Conservation (phyloP, 2,329 filamentous ascomycete genomes). For the Aspergillus tamarii region DNA sequence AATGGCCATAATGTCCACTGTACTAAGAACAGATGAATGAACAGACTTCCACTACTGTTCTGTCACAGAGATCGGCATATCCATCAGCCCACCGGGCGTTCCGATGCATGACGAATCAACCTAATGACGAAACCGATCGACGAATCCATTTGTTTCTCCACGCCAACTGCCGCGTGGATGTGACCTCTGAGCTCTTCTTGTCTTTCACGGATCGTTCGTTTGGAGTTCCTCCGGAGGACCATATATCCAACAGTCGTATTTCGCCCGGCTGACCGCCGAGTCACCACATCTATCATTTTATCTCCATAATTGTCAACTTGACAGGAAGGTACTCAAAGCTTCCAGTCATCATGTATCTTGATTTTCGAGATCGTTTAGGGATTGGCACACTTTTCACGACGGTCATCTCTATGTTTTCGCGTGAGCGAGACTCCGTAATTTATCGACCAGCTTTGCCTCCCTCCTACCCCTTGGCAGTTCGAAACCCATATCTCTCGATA, state of each 20-base stretch:
- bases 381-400: slow-evolving; percentile 28
- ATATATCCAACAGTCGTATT: neutral
- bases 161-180: neutral
- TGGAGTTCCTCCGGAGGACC: neutral
- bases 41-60: neutral
- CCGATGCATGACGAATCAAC: neutral
- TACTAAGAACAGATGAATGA: neutral
- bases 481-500: slow-evolving; percentile 48
- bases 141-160: neutral
- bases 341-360: slow-evolving; percentile 15
- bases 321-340: neutral
- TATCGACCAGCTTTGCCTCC: slow-evolving; percentile 40
- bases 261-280: neutral
- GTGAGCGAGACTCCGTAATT: slow-evolving; percentile 14
- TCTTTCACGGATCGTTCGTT: neutral
- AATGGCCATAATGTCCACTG: neutral
- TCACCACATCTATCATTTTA: neutral
- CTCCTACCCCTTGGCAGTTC: slow-evolving; percentile 49
- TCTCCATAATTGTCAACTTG: neutral
- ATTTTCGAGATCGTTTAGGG: slow-evolving; percentile 21
- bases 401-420: slow-evolving; percentile 19
- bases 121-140: neutral
- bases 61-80: neutral
- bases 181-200: neutral
- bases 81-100: neutral